phyloP scores from a whole-genome alignment of 2,329 filamentous ascomycete genomes.

The Arthrobotrys conoides region DNA sequence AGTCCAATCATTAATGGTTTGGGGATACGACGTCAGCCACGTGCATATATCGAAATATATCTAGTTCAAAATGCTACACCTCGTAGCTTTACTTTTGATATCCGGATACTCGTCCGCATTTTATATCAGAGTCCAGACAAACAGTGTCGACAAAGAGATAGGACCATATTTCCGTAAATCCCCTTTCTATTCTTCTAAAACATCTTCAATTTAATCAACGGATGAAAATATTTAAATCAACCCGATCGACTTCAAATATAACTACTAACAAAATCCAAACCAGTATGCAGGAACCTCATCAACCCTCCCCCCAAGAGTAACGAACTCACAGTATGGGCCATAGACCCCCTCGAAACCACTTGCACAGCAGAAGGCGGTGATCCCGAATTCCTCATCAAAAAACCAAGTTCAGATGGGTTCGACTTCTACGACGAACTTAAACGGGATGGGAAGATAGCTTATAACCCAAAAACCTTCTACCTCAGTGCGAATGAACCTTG shows the following conservation, averaged over 20 bases:
- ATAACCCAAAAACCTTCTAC: constrained; percentile 37
- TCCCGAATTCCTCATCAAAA: constrained; percentile 15
- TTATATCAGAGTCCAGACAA: constrained; percentile 11
- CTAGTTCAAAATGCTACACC: neutral
- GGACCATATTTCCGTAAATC: constrained; percentile 8
- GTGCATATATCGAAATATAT: neutral
- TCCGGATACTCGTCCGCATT: constrained; percentile 16
- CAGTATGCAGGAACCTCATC: constrained; percentile 30
- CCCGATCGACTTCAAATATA: too few relatives aligned
- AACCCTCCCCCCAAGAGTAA: neutral
- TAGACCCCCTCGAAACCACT: constrained; percentile 21
- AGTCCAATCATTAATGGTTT: neutral
- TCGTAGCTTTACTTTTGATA: neutral
- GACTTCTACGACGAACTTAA: constrained; percentile 37
- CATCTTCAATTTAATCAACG: too few relatives aligned
- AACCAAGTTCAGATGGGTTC: neutral
- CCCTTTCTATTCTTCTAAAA: neutral
- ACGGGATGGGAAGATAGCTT: constrained; percentile 1
- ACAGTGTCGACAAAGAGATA: neutral
- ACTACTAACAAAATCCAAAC: neutral
- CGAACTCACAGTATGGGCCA: constrained; percentile 28
- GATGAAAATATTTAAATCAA: too few relatives aligned
- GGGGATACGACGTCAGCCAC: neutral
- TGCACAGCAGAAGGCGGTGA: constrained; percentile 33
- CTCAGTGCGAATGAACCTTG: constrained; percentile 15